These are phyloP conservation scores for Phialophora macrospora DNA, from an alignment of 2,329 filamentous ascomycete species.

Conservation along the genomic window DNA sequence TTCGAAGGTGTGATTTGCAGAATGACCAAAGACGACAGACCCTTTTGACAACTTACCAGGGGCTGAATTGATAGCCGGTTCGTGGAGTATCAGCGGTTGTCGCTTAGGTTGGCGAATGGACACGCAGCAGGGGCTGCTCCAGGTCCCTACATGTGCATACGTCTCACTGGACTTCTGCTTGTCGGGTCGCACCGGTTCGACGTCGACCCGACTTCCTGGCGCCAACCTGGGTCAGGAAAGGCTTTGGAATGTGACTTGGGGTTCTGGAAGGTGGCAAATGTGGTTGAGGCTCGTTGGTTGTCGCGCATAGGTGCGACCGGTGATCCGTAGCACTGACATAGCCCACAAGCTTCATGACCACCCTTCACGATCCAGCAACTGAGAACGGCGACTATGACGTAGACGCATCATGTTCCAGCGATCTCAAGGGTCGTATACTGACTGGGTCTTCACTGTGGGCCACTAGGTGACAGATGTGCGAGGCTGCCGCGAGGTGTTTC, in stretches of 20 bases:
- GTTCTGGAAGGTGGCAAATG: slow-evolving; percentile 9
- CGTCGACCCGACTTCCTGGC: neutral
- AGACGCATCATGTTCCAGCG: neutral
- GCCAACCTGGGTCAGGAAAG: slow-evolving; percentile 9
- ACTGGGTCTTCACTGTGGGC: neutral
- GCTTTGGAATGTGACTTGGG: slow-evolving; percentile 1
- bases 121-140: neutral
- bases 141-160: neutral
- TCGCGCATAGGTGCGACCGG: neutral
- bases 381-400: neutral
- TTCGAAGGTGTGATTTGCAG: neutral
- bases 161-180: neutral
- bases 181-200: slow-evolving; percentile 16
- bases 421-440: neutral
- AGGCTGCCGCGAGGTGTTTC: neutral
- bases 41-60: neutral
- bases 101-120: neutral
- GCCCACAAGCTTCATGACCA: neutral
- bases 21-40: neutral
- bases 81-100: neutral
- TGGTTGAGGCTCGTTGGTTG: neutral
- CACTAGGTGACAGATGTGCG: neutral
- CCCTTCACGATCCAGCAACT: neutral
- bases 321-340: neutral
- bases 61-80: neutral